Evolutionary conservation across 2,329 filamentous ascomycete genomes (phyloP).

Genomic region (Talaromyces sp.): DNA sequence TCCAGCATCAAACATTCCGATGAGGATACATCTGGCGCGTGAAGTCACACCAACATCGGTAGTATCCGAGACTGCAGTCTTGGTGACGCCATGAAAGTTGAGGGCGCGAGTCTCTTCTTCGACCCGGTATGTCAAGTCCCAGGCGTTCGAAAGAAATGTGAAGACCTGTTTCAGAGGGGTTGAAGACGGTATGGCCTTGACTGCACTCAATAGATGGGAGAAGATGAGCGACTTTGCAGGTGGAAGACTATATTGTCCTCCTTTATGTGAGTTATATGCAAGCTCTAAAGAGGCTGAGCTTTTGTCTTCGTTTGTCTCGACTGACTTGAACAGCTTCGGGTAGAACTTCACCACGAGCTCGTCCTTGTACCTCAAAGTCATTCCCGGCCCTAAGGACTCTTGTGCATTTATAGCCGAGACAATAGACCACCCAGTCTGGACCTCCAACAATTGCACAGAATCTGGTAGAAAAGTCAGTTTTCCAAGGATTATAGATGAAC

Average conservation of each 20-base stretch:
- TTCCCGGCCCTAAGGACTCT: slow-evolving; percentile 30
- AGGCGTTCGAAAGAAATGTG: slow-evolving; percentile 42
- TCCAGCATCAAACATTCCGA: slow-evolving; percentile 25
- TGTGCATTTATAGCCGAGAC: slow-evolving; percentile 32
- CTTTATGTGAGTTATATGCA: slow-evolving; percentile 29
- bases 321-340: slow-evolving; percentile 35
- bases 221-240: slow-evolving; percentile 42
- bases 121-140: slow-evolving; percentile 39
- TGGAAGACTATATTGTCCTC: slow-evolving; percentile 25
- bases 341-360: slow-evolving; percentile 44
- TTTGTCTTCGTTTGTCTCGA: slow-evolving; percentile 23
- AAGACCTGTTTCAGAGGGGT: slow-evolving; percentile 39
- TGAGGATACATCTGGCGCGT: slow-evolving; percentile 39
- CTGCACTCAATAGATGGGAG: slow-evolving; percentile 39
- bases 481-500: not conserved
- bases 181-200: slow-evolving; percentile 36
- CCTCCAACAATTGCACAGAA: slow-evolving; percentile 41
- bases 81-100: slow-evolving; percentile 45
- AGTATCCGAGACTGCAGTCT: slow-evolving; percentile 31
- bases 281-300: slow-evolving; percentile 33
- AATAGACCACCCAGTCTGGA: slow-evolving; percentile 46
- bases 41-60: slow-evolving; percentile 27
- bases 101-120: slow-evolving; percentile 46
- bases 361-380: slow-evolving; percentile 43
- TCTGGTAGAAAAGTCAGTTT: slow-evolving; percentile 21